These are phyloP conservation scores for Nemania serpens DNA, from an alignment of 2,329 filamentous ascomycete species.

Conservation along the genomic window DNA sequence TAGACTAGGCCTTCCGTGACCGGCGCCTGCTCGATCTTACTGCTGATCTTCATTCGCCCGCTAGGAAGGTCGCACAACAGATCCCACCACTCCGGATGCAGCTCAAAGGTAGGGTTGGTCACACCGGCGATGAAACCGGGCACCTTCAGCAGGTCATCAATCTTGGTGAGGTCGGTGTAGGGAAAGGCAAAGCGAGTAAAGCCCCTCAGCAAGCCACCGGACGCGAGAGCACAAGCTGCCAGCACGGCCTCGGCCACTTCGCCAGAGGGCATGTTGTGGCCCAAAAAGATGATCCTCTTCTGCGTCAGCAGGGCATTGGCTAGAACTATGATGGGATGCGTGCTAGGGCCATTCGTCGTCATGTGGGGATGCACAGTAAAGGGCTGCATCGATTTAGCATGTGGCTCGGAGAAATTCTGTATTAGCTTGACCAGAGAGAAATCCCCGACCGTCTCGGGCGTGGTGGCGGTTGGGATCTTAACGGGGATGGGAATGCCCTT, in stretches of 20 bases:
- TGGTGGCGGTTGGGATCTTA: conserved; percentile 91
- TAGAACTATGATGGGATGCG: conserved; percentile 93
- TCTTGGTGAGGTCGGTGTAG: conserved; percentile 96
- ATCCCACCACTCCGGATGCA: conserved; percentile 98
- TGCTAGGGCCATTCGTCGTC: conserved; percentile 86
- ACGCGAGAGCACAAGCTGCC: conserved; percentile 92
- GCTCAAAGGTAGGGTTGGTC: conserved; percentile 93
- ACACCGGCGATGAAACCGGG: conserved; percentile 98
- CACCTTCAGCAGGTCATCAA: conserved; percentile 93
- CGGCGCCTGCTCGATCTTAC: conserved; percentile 78
- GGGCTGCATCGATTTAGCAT: conserved; percentile 80
- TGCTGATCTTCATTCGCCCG: conserved; percentile 93
- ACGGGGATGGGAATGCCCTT: conserved; percentile 96
- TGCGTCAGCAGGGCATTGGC: conserved; percentile 95
- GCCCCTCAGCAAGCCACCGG: conserved; percentile 86
- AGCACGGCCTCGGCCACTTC: conserved; percentile 98
- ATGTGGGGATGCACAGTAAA: conserved; percentile 89
- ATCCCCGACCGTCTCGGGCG: conserved; percentile 94
- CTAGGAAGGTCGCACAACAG: conserved; percentile 90
- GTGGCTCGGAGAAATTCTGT: conserved; percentile 85
- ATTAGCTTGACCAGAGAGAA: conserved; percentile 98
- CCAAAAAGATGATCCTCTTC: conserved; percentile 94
- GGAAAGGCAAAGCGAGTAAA: conserved; percentile 97
- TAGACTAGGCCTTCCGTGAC: conserved; percentile 83
- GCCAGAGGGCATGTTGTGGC: conserved; percentile 91